Conservation (phyloP, 2,329 filamentous ascomycete genomes). For the Xylariaceae sp. region DNA sequence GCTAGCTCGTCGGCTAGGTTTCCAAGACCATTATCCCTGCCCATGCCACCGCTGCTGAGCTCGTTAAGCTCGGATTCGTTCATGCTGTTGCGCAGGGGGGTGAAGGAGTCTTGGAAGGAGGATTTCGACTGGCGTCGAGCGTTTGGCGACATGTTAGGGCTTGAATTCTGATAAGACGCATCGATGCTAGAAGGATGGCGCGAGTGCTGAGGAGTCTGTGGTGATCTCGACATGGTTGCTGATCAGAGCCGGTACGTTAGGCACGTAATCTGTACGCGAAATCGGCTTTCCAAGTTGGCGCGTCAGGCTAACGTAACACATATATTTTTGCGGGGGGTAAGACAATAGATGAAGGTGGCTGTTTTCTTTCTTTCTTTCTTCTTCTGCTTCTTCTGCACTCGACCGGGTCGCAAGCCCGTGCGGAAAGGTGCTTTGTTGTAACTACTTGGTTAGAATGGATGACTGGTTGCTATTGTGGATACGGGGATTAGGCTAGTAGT, state of each 20-base stretch:
- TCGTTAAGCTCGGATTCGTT: constrained; percentile 52
- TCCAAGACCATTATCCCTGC: constrained; percentile 63
- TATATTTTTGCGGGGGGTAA: background rate
- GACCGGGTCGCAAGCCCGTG: background rate
- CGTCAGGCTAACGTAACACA: background rate
- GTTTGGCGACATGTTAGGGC: constrained; percentile 48
- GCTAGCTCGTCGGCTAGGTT: constrained; percentile 82
- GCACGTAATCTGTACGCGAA: background rate
- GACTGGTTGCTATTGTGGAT: constrained; percentile 17
- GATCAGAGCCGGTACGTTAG: constrained; percentile 2
- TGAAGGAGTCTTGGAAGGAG: constrained; percentile 53
- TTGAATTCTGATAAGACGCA: constrained; percentile 38
- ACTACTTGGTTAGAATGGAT: background rate
- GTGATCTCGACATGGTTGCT: constrained; percentile 48
- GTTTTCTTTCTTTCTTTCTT: background rate
- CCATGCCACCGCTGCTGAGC: constrained; percentile 47
- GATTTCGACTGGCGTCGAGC: constrained; percentile 54
- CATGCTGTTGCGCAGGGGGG: constrained; percentile 50
- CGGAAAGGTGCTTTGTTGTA: background rate
- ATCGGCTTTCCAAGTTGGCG: background rate
- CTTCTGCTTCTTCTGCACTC: background rate
- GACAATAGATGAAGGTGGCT: background rate
- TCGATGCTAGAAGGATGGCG: constrained; percentile 60
- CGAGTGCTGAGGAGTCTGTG: constrained; percentile 62
- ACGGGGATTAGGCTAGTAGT: too few species aligned